Evolutionary conservation across 331 rosid species (phyloP).

Genomic region (Malus hybrid): DNA sequence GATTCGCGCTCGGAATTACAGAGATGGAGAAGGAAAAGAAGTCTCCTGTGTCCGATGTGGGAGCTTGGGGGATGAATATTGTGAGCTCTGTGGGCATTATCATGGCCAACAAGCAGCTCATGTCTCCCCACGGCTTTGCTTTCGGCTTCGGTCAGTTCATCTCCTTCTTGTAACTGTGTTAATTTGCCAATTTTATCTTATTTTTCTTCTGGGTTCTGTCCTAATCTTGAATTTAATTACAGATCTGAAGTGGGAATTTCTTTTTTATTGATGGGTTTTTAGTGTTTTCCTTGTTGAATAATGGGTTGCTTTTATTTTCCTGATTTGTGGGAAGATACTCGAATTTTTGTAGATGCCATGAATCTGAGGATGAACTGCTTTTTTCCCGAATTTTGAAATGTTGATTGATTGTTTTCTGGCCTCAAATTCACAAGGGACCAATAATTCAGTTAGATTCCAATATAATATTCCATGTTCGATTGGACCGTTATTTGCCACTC

Average conservation of each 20-base stretch:
- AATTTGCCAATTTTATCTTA: background rate
- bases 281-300: background rate
- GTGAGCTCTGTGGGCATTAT: constrained; percentile 53
- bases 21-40: constrained; percentile 23
- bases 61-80: constrained; percentile 56
- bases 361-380: background rate
- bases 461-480: background rate
- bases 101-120: constrained; percentile 57
- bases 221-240: background rate
- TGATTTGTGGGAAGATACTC: background rate
- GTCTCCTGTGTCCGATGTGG: constrained; percentile 32
- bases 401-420: constrained; percentile 1
- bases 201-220: background rate
- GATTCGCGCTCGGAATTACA: background rate
- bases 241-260: background rate
- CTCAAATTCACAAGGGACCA: background rate
- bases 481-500: background rate
- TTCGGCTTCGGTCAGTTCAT: constrained; percentile 40
- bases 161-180: background rate
- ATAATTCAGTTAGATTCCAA: background rate
- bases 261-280: background rate
- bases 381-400: background rate
- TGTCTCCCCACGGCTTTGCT: constrained; percentile 40
- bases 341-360: background rate
- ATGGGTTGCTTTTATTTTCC: background rate